Conservation (phyloP, 208 protist species). For the Wallacemonas collosoma region DNA sequence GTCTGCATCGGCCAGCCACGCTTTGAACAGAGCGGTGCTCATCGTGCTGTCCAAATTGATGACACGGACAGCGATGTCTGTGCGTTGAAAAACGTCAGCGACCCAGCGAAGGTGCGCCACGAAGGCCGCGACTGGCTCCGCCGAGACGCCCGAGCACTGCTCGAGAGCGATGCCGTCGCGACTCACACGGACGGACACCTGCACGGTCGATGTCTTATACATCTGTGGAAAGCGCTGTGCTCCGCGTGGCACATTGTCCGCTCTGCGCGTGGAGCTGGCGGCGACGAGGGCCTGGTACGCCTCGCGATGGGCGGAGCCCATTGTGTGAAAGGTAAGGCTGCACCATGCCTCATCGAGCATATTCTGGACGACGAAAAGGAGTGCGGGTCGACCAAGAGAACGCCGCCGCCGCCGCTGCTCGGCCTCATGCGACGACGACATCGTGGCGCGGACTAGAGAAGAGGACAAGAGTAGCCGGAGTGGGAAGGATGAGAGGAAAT, state of each 20-base stretch:
- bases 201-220: neutral
- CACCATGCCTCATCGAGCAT: conserved; percentile 2
- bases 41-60: neutral
- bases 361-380: conserved; percentile 1
- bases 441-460: too few species aligned
- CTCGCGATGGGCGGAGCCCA: neutral
- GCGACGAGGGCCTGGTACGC: conserved; percentile 6
- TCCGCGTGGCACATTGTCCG: neutral
- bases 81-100: neutral
- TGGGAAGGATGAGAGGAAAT: too few species aligned
- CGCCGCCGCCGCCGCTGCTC: neutral
- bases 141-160: neutral
- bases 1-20: neutral
- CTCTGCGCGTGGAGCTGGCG: neutral
- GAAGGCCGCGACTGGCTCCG: conserved; percentile 5
- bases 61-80: conserved; percentile 7
- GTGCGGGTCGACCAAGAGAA: neutral
- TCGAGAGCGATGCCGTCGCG: conserved; percentile 19
- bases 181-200: neutral
- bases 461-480: too few species aligned
- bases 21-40: neutral
- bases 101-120: conserved; percentile 10
- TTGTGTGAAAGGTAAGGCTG: conserved; percentile 10
- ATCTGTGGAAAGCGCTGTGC: neutral
- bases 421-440: too few species aligned